phyloP scores from a whole-genome alignment of 2,329 filamentous ascomycete genomes.

The Nemania sp. region DNA sequence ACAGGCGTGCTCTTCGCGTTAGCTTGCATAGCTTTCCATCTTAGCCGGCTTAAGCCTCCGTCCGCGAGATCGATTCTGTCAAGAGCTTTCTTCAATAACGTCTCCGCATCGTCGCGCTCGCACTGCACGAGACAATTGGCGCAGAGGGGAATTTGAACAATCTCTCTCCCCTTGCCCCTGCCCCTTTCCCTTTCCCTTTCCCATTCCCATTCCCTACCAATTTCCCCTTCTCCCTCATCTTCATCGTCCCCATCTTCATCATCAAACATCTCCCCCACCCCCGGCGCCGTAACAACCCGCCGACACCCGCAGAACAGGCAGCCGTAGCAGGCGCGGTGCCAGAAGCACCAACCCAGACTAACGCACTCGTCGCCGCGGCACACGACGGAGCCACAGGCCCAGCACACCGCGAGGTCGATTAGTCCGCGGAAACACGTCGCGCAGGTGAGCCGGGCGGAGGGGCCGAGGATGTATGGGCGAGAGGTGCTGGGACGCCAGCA shows the following conservation, averaged over 20 bases:
- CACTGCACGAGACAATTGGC: conserved; percentile 48
- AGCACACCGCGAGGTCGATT: conserved; percentile 59
- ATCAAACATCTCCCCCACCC: conserved; percentile 42
- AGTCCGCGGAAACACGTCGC: conserved; percentile 50
- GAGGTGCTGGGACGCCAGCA: conserved; percentile 50
- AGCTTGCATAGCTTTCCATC: conserved; percentile 40
- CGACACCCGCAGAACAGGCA: conserved; percentile 56
- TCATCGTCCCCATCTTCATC: conserved; percentile 11
- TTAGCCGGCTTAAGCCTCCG: conserved; percentile 49
- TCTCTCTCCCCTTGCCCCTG: conserved; percentile 42
- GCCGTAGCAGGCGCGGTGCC: conserved; percentile 60
- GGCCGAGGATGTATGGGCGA: conserved; percentile 48
- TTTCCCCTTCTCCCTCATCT: conserved; percentile 22
- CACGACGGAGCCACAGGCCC: conserved; percentile 60
- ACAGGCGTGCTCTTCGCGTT: conserved; percentile 13
- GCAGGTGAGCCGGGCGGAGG: conserved; percentile 54
- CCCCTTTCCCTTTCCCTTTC: conserved; percentile 5
- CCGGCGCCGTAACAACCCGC: conserved; percentile 42
- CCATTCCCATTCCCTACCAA: conserved; percentile 17
- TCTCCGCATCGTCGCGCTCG: conserved; percentile 42
- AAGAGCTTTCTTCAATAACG: conserved; percentile 45
- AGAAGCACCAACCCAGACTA: conserved; percentile 64
- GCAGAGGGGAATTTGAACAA: conserved; percentile 54
- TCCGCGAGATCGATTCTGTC: conserved; percentile 49
- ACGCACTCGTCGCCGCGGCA: conserved; percentile 58